Evolutionary conservation across 768 basidiomycete species (phyloP).

Genomic region (Amanita fuliginea): DNA sequence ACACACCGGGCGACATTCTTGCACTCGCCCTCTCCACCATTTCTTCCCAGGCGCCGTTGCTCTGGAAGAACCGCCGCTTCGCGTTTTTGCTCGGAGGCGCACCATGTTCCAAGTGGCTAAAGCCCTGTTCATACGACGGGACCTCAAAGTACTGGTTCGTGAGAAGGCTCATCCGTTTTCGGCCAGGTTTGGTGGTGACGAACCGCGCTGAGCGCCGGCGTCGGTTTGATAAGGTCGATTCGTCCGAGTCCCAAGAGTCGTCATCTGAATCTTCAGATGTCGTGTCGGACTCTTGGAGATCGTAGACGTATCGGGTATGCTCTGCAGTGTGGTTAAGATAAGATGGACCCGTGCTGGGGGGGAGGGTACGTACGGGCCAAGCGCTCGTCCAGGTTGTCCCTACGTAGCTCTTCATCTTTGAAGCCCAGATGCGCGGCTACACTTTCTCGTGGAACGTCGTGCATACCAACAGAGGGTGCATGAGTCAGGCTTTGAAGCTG

Average conservation of each 20-base stretch:
- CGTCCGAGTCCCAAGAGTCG: constrained; percentile 39
- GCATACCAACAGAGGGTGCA: constrained; percentile 83
- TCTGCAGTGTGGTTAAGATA: constrained; percentile 27
- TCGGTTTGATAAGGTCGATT: constrained; percentile 23
- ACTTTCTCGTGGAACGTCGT: constrained; percentile 68
- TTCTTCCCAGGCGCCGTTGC: constrained; percentile 25
- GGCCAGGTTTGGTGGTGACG: constrained; percentile 13
- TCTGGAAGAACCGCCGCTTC: constrained; percentile 52
- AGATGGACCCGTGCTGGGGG: neutral
- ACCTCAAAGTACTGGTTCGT: constrained; percentile 50
- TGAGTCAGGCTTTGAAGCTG: constrained; percentile 33
- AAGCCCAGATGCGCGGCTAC: constrained; percentile 55
- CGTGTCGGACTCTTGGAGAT: constrained; percentile 38
- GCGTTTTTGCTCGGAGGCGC: constrained; percentile 18
- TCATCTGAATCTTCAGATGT: constrained; percentile 37
- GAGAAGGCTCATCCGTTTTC: constrained; percentile 59
- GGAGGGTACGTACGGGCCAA: constrained; percentile 52
- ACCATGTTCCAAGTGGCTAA: constrained; percentile 28
- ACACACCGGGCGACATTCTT: constrained; percentile 7
- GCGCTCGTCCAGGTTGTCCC: constrained; percentile 55
- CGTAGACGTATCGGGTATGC: constrained; percentile 56
- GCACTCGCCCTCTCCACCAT: constrained; percentile 11
- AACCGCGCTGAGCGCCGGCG: constrained; percentile 10
- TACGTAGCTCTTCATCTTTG: constrained; percentile 34
- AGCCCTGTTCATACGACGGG: constrained; percentile 31